Conservation (phyloP, 352 stramenopile genomes). For the Phytophthora pistaciae region DNA sequence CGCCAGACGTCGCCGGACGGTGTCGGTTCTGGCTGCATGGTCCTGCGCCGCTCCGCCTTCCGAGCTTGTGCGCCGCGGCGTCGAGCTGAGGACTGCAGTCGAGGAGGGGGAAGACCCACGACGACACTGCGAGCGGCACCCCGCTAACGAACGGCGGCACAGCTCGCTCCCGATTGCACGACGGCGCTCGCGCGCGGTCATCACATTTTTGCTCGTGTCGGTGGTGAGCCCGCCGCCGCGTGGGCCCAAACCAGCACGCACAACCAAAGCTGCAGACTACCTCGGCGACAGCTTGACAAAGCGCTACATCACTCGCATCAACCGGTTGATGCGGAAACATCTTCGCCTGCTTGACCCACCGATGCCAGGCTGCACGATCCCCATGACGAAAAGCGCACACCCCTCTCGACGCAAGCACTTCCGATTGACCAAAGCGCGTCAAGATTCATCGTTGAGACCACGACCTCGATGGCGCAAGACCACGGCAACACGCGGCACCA, state of each 20-base stretch:
- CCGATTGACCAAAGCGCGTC: too few species aligned
- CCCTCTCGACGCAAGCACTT: too few species aligned
- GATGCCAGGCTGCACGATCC: too few species aligned
- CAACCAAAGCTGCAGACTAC: not conserved
- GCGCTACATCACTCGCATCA: too few species aligned
- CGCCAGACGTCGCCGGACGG: conserved; percentile 17
- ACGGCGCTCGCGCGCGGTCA: not conserved
- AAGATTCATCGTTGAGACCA: too few species aligned
- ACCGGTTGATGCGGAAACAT: too few species aligned
- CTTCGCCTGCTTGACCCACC: too few species aligned
- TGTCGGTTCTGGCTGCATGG: conserved; percentile 24
- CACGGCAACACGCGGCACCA: too few species aligned
- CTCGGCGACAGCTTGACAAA: not conserved
- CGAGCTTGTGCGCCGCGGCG: not conserved
- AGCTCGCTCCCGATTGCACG: not conserved
- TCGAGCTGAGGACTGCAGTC: not conserved
- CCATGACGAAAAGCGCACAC: too few species aligned
- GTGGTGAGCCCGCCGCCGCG: not conserved
- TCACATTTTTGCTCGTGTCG: not conserved
- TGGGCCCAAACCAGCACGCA: not conserved
- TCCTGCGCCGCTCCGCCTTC: not conserved
- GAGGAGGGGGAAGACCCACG: not conserved
- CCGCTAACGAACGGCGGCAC: not conserved
- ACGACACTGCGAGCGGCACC: not conserved
- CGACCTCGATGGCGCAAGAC: too few species aligned